Conservation (phyloP, 352 stramenopile genomes). For the Pythium monospermum region DNA sequence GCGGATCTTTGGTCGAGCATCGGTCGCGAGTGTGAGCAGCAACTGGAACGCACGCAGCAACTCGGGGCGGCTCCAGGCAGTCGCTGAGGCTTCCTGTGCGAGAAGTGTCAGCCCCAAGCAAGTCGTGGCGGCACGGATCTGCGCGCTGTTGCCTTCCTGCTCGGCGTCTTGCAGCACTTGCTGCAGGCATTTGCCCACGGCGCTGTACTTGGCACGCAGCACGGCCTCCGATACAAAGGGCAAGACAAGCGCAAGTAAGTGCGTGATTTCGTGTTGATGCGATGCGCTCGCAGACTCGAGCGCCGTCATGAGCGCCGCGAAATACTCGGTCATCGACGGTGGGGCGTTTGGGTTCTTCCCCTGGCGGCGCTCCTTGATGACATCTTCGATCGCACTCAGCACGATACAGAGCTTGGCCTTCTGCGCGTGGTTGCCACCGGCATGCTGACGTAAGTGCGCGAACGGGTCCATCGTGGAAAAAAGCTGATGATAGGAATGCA, state of each 20-base stretch:
- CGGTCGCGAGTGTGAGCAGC: constrained; percentile 69
- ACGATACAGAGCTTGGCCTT: constrained; percentile 85
- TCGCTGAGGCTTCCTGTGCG: constrained; percentile 60
- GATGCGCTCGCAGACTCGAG: constrained; percentile 66
- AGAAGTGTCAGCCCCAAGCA: constrained; percentile 62
- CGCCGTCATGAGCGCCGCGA: constrained; percentile 83
- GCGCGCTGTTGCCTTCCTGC: constrained; percentile 41
- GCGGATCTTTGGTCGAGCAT: constrained; percentile 79
- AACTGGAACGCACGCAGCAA: constrained; percentile 75
- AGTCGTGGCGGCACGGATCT: constrained; percentile 58
- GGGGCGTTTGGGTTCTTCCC: neutral
- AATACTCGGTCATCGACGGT: constrained; percentile 81
- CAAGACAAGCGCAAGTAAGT: constrained; percentile 74
- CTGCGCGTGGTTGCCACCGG: constrained; percentile 66
- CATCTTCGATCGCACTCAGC: constrained; percentile 72
- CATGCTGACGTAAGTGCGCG: constrained; percentile 75
- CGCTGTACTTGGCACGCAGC: constrained; percentile 73
- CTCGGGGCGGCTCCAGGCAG: constrained; percentile 61
- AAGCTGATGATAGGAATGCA: constrained; percentile 1
- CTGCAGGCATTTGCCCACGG: constrained; percentile 61
- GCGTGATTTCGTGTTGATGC: constrained; percentile 73
- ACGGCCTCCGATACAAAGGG: constrained; percentile 66
- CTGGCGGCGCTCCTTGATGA: constrained; percentile 73
- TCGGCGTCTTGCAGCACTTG: constrained; percentile 62
- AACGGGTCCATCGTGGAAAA: constrained; percentile 58